phyloP scores from a whole-genome alignment of 2,329 filamentous ascomycete genomes.

The Penicillium oxalicum region DNA sequence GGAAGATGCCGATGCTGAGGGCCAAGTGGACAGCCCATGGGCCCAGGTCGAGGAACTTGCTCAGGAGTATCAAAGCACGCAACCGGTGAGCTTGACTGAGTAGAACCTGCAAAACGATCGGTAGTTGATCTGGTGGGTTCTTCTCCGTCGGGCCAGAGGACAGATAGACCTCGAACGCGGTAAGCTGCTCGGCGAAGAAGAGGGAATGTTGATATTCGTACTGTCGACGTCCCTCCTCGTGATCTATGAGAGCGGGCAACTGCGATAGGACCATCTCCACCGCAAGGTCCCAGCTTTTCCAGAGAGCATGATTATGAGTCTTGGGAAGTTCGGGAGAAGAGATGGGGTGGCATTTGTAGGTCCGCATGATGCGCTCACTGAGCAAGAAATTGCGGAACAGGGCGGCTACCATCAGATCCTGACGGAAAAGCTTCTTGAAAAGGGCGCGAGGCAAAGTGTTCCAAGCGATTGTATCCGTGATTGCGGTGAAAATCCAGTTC shows the following conservation, averaged over 20 bases:
- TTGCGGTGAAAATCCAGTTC: constrained; percentile 99
- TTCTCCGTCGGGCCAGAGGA: constrained; percentile 75
- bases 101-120: constrained; percentile 91
- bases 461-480: constrained; percentile 98
- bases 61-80: constrained; percentile 81
- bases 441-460: constrained; percentile 83
- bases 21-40: constrained; percentile 99
- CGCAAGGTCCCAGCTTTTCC: constrained; percentile 96
- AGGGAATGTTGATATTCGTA: constrained; percentile 92
- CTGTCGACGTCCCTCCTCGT: constrained; percentile 65
- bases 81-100: constrained; percentile 92
- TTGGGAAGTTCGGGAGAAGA: constrained; percentile 89
- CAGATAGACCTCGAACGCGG: constrained; percentile 94
- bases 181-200: constrained; percentile 95
- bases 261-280: constrained; percentile 93
- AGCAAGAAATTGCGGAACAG: constrained; percentile 94
- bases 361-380: constrained; percentile 90
- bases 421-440: constrained; percentile 94
- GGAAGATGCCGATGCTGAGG: constrained; percentile 95
- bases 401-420: constrained; percentile 98
- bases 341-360: constrained; percentile 91
- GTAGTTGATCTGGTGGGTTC: constrained; percentile 87
- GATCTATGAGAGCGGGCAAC: constrained; percentile 72
- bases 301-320: constrained; percentile 88
- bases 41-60: constrained; percentile 88